These are phyloP conservation scores for Clitopilus hobsonii DNA, from an alignment of 768 basidiomycete species.

Conservation along the genomic window DNA sequence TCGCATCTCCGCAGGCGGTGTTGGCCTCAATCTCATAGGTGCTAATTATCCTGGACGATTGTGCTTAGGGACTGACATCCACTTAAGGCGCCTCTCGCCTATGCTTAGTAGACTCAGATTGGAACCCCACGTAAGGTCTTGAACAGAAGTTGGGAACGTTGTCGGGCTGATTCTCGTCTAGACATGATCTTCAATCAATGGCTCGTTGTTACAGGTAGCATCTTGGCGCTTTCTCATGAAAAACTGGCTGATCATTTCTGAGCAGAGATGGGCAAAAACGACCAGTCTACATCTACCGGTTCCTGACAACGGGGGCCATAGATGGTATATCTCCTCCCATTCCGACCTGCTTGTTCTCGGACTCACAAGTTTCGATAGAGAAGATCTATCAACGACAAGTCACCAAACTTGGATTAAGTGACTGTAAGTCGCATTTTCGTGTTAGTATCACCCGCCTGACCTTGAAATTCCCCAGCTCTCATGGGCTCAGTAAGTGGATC, in stretches of 20 bases:
- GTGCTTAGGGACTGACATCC: background rate
- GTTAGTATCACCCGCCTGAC: background rate
- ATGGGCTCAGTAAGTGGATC: conserved; percentile 62
- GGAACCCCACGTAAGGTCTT: conserved; percentile 76
- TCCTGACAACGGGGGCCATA: conserved; percentile 84
- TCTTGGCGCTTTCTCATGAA: conserved; percentile 9
- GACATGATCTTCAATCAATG: conserved; percentile 95
- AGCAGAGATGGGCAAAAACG: conserved; percentile 89
- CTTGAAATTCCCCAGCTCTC: conserved; percentile 40
- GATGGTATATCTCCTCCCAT: conserved; percentile 52
- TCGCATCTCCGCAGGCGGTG: too few relatives aligned
- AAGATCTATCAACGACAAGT: conserved; percentile 94
- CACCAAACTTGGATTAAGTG: conserved; percentile 87
- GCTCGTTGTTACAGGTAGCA: conserved; percentile 93
- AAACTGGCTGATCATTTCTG: conserved; percentile 6
- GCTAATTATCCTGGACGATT: background rate
- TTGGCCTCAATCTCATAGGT: conserved; percentile 91
- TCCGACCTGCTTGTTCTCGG: background rate
- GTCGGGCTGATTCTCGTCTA: conserved; percentile 18
- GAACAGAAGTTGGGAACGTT: background rate
- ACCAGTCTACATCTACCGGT: conserved; percentile 85
- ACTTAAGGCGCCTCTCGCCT: conserved; percentile 70
- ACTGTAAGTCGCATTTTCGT: conserved; percentile 49
- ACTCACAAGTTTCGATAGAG: conserved; percentile 36
- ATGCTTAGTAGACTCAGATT: conserved; percentile 85